These are phyloP conservation scores for Knufia fluminis DNA, from an alignment of 2,329 filamentous ascomycete genomes.

Conservation along the genomic window DNA sequence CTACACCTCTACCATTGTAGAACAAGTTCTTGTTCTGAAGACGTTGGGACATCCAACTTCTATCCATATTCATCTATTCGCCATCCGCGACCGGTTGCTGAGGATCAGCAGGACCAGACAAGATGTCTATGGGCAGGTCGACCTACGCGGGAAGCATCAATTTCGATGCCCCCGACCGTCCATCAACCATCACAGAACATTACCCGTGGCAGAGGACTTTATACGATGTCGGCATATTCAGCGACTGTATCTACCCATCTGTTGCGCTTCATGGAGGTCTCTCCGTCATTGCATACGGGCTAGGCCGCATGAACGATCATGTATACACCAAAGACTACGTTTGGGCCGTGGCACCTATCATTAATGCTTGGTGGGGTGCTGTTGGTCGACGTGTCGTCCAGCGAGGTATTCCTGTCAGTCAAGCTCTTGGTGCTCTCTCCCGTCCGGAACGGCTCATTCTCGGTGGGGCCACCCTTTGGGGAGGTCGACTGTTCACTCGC, in stretches of 20 bases:
- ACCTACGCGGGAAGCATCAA: constrained; percentile 6
- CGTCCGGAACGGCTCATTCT: constrained; percentile 50
- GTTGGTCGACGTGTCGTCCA: constrained; percentile 43
- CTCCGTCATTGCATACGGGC: constrained; percentile 43
- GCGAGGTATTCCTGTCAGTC: constrained; percentile 37
- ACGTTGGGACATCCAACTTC: background rate
- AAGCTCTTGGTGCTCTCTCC: constrained; percentile 41
- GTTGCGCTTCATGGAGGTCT: constrained; percentile 46
- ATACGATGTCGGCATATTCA: constrained; percentile 42
- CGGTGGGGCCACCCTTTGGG: constrained; percentile 50
- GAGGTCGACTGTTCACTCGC: constrained; percentile 47
- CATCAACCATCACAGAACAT: constrained; percentile 6
- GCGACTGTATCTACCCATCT: constrained; percentile 46
- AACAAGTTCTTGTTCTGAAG: background rate
- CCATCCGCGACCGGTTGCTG: constrained; percentile 1
- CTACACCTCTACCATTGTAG: background rate
- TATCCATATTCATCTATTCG: background rate
- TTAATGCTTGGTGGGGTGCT: constrained; percentile 53
- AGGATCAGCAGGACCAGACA: constrained; percentile 1
- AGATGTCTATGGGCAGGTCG: constrained; percentile 1
- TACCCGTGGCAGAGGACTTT: constrained; percentile 8
- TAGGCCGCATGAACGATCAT: constrained; percentile 44
- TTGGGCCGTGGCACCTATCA: constrained; percentile 47
- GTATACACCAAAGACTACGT: constrained; percentile 53
- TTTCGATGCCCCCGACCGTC: background rate